These are phyloP conservation scores for Singerocomus inundabilis DNA, from an alignment of 1,284 basidiomycete genomes.

Conservation along the genomic window DNA sequence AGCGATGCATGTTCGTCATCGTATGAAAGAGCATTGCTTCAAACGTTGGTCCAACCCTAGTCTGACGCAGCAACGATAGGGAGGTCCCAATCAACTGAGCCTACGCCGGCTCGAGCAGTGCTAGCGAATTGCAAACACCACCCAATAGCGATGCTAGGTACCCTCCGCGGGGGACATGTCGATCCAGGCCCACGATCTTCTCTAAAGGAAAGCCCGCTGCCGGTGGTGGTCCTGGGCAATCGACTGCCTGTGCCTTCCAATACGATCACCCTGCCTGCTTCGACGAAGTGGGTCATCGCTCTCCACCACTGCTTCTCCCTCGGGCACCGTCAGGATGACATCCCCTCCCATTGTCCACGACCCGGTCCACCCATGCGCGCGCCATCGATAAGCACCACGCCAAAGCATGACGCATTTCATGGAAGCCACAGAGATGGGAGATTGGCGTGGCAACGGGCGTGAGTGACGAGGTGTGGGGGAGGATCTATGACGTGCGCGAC, in stretches of 20 bases:
- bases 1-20: neutral
- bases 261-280: neutral
- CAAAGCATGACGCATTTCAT: slow-evolving; percentile 24
- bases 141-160: neutral
- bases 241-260: neutral
- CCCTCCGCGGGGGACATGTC: neutral
- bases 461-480: neutral
- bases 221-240: neutral
- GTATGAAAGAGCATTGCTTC: no score
- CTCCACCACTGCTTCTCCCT: slow-evolving; percentile 7
- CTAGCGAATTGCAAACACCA: neutral
- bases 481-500: slow-evolving; percentile 18
- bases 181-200: neutral
- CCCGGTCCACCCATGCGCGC: neutral
- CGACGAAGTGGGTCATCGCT: neutral
- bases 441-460: slow-evolving; percentile 14
- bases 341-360: neutral
- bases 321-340: neutral
- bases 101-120: neutral
- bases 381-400: slow-evolving; percentile 16
- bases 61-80: slow-evolving; percentile 7
- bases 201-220: slow-evolving; percentile 7
- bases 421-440: slow-evolving; percentile 5
- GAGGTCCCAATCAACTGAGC: neutral
- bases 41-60: no score